Evolutionary conservation across 2,329 filamentous ascomycete genomes (phyloP).

Genomic region (Cladosporium sp.): DNA sequence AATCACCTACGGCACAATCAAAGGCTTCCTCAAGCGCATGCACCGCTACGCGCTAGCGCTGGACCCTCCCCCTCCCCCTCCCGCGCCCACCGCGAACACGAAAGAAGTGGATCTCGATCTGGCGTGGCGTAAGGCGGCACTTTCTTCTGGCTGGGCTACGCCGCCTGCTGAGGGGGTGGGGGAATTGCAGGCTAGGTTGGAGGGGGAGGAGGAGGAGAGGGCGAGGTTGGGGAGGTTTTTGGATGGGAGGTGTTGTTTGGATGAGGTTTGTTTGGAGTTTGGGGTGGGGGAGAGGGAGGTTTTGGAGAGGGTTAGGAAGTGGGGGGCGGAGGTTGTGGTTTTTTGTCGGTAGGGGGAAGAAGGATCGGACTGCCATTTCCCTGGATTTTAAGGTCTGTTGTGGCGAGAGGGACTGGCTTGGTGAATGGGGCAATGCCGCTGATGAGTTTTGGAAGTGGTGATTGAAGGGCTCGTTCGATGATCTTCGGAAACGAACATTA

Average conservation of each 20-base stretch:
- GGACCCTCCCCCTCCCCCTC: slow-evolving; percentile 6
- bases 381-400: too few relatives aligned
- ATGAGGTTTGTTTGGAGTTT: slow-evolving; percentile 76
- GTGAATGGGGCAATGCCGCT: too few relatives aligned
- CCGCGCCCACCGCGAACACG: slow-evolving; percentile 1
- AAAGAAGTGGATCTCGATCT: slow-evolving; percentile 20
- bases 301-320: slow-evolving; percentile 60
- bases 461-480: too few relatives aligned
- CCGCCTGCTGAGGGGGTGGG: slow-evolving; percentile 30
- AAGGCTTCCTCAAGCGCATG: slow-evolving; percentile 86
- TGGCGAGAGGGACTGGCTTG: too few relatives aligned
- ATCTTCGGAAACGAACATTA: too few relatives aligned
- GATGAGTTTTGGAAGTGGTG: too few relatives aligned
- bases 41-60: slow-evolving; percentile 68
- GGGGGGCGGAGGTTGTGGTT: slow-evolving; percentile 32
- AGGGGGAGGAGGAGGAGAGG: slow-evolving; percentile 30
- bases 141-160: slow-evolving; percentile 27
- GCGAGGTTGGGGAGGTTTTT: slow-evolving; percentile 60
- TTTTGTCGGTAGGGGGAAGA: slow-evolving; percentile 17
- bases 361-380: too few relatives aligned
- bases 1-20: slow-evolving; percentile 93
- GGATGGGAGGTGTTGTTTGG: slow-evolving; percentile 71
- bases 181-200: slow-evolving; percentile 20
- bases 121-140: slow-evolving; percentile 32
- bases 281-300: slow-evolving; percentile 66